Conservation (phyloP, 106 monocot genomes). For the Amphibolis antarctica region DNA sequence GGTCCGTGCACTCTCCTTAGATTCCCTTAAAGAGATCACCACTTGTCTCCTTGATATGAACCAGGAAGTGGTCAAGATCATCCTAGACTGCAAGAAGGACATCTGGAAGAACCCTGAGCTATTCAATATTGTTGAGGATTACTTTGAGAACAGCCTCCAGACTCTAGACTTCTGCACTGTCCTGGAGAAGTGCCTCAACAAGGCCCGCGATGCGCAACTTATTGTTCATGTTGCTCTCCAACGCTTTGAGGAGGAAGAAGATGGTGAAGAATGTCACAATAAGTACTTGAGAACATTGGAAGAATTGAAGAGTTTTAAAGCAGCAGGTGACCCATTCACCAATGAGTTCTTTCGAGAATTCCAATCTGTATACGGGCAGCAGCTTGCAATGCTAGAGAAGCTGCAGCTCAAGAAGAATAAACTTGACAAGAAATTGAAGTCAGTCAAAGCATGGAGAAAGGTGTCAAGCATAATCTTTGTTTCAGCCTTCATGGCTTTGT, state of each 20-base stretch:
- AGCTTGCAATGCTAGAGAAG: constrained; percentile 59
- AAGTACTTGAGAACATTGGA: constrained; percentile 49
- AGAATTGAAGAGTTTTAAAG: constrained; percentile 55
- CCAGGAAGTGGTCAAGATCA: constrained; percentile 84
- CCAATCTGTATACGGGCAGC: constrained; percentile 62
- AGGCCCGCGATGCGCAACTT: constrained; percentile 63
- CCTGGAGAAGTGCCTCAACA: constrained; percentile 71
- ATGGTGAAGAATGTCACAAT: background rate
- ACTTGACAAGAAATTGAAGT: constrained; percentile 55
- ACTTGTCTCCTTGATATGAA: constrained; percentile 83
- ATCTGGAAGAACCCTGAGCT: constrained; percentile 82
- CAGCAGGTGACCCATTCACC: constrained; percentile 59
- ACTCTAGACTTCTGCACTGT: constrained; percentile 85
- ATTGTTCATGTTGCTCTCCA: constrained; percentile 70
- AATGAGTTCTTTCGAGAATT: constrained; percentile 66
- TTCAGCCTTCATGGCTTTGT: constrained; percentile 42
- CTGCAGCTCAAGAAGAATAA: constrained; percentile 44
- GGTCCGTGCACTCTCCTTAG: constrained; percentile 63
- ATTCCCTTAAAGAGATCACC: constrained; percentile 68
- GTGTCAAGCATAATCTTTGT: constrained; percentile 62
- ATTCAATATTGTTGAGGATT: constrained; percentile 77
- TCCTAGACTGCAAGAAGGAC: constrained; percentile 91
- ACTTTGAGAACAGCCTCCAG: constrained; percentile 75
- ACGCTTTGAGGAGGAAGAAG: constrained; percentile 44
- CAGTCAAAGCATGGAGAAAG: constrained; percentile 48